A percentile compares a stretch with the other conserved stretches of the same genome.
Conservation (phyloP, 148 eudicot species). For the Rhododendron henanense region DNA sequence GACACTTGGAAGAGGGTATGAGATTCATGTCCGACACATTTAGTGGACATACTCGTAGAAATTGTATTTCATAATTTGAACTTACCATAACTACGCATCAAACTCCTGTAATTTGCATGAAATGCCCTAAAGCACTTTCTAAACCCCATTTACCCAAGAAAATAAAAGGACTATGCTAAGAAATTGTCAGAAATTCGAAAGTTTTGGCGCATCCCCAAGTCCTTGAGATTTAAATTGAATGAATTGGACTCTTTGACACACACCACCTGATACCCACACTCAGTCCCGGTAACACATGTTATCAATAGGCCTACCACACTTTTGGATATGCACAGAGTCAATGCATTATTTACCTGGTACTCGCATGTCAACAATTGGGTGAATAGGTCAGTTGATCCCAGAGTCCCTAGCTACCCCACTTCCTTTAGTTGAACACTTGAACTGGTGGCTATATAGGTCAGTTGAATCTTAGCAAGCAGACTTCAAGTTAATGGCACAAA, state of each 20-base stretch:
- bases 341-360: neutral
- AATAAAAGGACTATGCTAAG: neutral
- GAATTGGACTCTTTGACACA: neutral
- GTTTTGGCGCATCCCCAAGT: neutral
- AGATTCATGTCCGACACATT: too few species aligned
- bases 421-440: too few species aligned
- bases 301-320: neutral
- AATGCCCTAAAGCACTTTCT: neutral
- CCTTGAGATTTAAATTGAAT: neutral
- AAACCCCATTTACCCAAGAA: neutral
- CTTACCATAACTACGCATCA: neutral
- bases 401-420: slow-evolving; percentile 35
- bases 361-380: too few species aligned
- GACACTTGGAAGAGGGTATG: neutral
- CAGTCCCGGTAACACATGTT: neutral
- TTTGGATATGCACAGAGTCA: neutral
- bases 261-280: neutral
- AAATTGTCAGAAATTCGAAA: neutral
- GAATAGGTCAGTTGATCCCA: slow-evolving; percentile 34
- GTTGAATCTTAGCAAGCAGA: neutral
- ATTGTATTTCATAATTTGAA: neutral
- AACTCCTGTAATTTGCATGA: neutral
- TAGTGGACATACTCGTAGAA: neutral
- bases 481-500: neutral
- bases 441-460: too few species aligned